Percentiles rank a stretch among this genome's conserved stretches.
These are phyloP conservation scores for Peltaster fructicola DNA, from an alignment of 2,329 filamentous ascomycete species.

Conservation along the genomic window DNA sequence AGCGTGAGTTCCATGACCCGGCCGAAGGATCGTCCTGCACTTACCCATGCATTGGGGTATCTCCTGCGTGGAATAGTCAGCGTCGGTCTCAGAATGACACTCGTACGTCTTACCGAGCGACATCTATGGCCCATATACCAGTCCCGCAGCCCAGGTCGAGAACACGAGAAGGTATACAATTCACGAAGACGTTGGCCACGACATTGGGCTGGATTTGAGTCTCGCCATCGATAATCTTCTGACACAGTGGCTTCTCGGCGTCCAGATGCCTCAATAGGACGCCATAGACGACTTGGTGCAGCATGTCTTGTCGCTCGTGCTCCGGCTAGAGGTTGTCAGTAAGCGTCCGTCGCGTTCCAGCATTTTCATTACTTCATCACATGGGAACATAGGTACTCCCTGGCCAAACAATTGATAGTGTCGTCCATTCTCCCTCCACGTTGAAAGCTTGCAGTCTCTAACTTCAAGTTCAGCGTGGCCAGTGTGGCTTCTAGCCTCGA, in stretches of 20 bases:
- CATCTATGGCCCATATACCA: conserved; percentile 79
- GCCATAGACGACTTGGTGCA: conserved; percentile 5
- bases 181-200: too few species aligned
- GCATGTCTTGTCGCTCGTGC: conserved; percentile 5
- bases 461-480: background rate
- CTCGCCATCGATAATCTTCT: conserved; percentile 11
- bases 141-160: conserved; percentile 66
- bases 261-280: conserved; percentile 2
- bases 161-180: conserved; percentile 33
- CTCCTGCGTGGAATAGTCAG: too few species aligned
- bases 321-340: conserved; percentile 3
- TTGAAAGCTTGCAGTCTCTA: background rate
- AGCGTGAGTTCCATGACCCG: too few species aligned
- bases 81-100: too few species aligned
- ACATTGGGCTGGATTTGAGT: conserved; percentile 25
- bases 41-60: too few species aligned
- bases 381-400: conserved; percentile 4
- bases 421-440: conserved; percentile 4
- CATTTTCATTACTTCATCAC: conserved; percentile 3
- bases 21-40: too few species aligned
- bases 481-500: conserved; percentile 1
- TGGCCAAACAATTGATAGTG: conserved; percentile 2
- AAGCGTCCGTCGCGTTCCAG: background rate
- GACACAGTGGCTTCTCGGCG: conserved; percentile 7
- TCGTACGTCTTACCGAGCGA: conserved; percentile 60